Base-by-base conservation (phyloP, 768 basidiomycete species). In the Gloeophyllum trabeum region DNA sequence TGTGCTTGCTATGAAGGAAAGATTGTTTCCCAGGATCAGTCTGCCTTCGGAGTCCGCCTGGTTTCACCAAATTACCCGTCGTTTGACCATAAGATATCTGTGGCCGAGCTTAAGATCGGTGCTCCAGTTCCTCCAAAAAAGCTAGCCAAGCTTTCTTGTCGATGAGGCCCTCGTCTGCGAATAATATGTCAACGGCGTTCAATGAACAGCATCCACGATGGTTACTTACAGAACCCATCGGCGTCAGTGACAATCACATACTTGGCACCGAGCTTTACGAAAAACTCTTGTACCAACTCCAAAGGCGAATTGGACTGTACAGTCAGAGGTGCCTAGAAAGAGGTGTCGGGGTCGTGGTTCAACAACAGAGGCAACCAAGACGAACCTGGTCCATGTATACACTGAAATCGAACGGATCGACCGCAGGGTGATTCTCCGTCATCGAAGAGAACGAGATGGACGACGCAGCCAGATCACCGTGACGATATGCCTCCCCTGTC, bases 91-190 rank as follows among this genome's bases (percentile, higher is more conserved):
- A n/a, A n/a, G n/a, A n/a, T n/a, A n/a, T n/a, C n/a, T n/a, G n/a
- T n/a, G n/a, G n/a, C n/a, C n/a, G n/a, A n/a, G n/a, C n/a, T n/a
- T n/a, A n/a, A n/a, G n/a, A 16, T 32, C 16, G 10, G 5, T 75
- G 77, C 46, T 86, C 82, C 44, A 93, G 61, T 51, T 81, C 76
- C 40, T 69, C 76, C 26, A 97, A 64, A 62, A 94, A 94, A 5
- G 75, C 81, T 21, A 98, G 73, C 91, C 92, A 99, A 0, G 75
- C 76, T 62, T 94, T 93, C 70, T 97, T 97, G 58, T 91, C 83
- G 43, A 99, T 85, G 6, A 93, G 70, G 5, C 96, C 96, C 53
- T 85, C 79, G 54, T 92, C 88, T 90, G 52, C n/a, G n/a, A n/a
- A 6, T 13, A 40, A 10, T 42, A 24, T 7, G 38, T 10, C 23